phyloP scores from a whole-genome alignment of 2,329 filamentous ascomycete species.

The Aspergillus flavus region DNA sequence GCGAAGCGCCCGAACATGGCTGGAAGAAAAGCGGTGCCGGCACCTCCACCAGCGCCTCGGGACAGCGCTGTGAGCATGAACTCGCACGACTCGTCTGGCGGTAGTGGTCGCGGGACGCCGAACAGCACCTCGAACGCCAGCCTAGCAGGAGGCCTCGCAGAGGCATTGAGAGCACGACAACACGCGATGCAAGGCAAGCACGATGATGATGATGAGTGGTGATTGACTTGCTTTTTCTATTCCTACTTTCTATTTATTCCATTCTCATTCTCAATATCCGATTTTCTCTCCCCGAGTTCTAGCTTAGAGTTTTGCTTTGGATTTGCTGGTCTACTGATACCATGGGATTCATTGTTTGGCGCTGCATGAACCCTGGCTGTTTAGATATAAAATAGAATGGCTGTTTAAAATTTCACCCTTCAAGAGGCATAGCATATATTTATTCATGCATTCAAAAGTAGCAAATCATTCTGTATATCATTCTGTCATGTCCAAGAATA shows the following conservation, averaged over 20 bases:
- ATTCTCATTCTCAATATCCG: constrained; percentile 18
- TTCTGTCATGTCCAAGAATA: neutral
- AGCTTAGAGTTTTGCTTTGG: constrained; percentile 6
- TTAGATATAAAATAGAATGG: constrained; percentile 5
- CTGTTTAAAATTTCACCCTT: neutral
- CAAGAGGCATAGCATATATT: neutral
- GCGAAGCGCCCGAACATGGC: constrained; percentile 73
- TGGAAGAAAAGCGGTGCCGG: constrained; percentile 71
- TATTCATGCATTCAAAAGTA: neutral
- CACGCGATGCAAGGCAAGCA: constrained; percentile 72
- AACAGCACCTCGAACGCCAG: constrained; percentile 60
- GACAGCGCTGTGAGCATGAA: constrained; percentile 61
- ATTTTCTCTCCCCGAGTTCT: constrained; percentile 21
- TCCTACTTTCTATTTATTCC: constrained; percentile 14
- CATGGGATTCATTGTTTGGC: constrained; percentile 4
- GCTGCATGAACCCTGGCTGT: constrained; percentile 6
- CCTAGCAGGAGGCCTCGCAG: constrained; percentile 72
- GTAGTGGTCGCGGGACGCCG: constrained; percentile 71
- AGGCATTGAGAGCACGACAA: constrained; percentile 76
- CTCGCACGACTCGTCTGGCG: constrained; percentile 56
- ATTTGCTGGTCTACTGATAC: constrained; percentile 4
- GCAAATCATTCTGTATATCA: neutral
- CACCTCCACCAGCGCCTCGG: constrained; percentile 65
- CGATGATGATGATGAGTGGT: constrained; percentile 73
- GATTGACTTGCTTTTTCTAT: constrained; percentile 24